Base-by-base conservation (phyloP, 1,139 yeast genomes). In the Protomyces lactucae-debilis region DNA sequence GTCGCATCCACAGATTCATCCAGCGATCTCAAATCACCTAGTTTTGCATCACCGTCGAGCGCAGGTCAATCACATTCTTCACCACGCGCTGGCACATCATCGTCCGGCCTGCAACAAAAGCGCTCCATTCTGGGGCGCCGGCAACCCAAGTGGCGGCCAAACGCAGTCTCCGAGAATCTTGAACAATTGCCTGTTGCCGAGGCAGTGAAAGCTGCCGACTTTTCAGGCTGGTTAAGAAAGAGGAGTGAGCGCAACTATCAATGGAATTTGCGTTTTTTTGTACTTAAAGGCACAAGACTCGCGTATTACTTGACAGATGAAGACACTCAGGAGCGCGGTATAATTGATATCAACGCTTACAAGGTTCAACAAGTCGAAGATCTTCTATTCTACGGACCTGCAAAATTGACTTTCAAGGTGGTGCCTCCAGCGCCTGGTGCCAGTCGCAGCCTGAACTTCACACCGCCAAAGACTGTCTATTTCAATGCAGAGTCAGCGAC, bases 341-440 rank as follows among this genome's bases (percentile, higher is more conserved):
- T 93, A 67, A 95, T 93, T 69, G 99, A 93, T 75, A 91, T 93
- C 65, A 93, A 97, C 0, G 91, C 97, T 0, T 98, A 93, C 75
- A 83, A 90, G 70, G 99, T 93, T 0, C 78, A 91, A 40, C 86
- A 87, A 85, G 91, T 55, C 88, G 97, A 0, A 77, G 92, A 64
- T 88, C 88, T 76, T 97, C 98, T 0, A 93, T 97, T 0, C 85
- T 95, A 96, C 3, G 97, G 97, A 14, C 88, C 88, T 64, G 98
- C 98, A 18, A 81, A 96, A 55, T 89, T 85, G 73, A 91, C 97
- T 72, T 93, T 93, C 78, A 93, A 93, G 75, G 75, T 93, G 16
- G 85, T 92, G 1, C 99, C 99, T 3, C 99, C 99, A 0, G 97
- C 96, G 0, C 99, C 99, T 0, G 99, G 99, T 0, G 88, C 93